Evolutionary conservation across 257 asterid genomes (phyloP).

Genomic region (Solanum pennellii): DNA sequence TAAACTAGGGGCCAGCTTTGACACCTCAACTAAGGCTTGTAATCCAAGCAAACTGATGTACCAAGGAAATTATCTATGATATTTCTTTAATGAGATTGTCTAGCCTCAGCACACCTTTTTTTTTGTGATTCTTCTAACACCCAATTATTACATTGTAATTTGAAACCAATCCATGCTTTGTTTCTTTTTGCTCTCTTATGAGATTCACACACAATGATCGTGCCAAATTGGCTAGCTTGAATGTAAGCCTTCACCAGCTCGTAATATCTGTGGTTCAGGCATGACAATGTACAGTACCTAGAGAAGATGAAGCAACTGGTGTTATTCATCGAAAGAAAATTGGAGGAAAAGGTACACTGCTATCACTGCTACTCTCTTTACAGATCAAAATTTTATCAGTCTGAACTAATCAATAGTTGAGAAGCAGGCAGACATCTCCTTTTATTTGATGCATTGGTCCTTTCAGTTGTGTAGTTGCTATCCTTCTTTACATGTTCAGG

Average conservation of each 20-base stretch:
- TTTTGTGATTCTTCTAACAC: neutral
- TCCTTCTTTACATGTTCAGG: neutral
- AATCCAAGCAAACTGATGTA: neutral
- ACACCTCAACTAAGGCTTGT: neutral
- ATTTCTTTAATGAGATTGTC: neutral
- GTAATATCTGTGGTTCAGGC: constrained; percentile 42
- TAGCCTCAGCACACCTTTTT: neutral
- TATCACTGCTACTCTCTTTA: neutral
- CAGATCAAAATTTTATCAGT: neutral
- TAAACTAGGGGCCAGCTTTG: neutral
- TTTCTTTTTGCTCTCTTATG: neutral
- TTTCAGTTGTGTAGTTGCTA: neutral
- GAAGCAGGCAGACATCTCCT: neutral
- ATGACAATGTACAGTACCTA: constrained; percentile 84
- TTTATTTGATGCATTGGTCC: neutral
- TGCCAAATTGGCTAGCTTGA: neutral
- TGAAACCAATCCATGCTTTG: neutral
- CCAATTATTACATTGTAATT: neutral
- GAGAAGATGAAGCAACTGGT: constrained; percentile 94
- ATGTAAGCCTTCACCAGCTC: neutral
- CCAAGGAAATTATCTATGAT: neutral
- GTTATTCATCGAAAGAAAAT: constrained; percentile 67
- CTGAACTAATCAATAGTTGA: neutral
- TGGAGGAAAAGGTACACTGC: constrained; percentile 74
- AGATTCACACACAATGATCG: neutral